Evolutionary conservation across 2,329 filamentous ascomycete species (phyloP).

Genomic region (Ophiocordyceps camponoti-floridani): DNA sequence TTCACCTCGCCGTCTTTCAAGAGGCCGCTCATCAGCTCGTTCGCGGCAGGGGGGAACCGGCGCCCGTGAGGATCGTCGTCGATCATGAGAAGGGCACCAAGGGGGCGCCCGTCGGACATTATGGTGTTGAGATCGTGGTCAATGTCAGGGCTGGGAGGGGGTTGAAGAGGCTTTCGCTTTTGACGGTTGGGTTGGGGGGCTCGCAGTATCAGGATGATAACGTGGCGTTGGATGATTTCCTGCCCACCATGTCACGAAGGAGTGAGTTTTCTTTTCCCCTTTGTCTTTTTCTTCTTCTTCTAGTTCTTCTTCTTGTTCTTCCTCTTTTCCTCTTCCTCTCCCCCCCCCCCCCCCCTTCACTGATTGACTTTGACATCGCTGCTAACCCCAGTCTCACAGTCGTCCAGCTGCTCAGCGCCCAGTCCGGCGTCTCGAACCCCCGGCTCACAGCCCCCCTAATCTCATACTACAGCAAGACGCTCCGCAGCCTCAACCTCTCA

Average conservation of each 20-base stretch:
- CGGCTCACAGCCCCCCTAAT: slow-evolving; percentile 50
- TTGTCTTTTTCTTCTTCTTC: neutral
- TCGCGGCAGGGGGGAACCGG: slow-evolving; percentile 48
- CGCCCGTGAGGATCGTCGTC: slow-evolving; percentile 53
- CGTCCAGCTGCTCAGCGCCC: slow-evolving; percentile 50
- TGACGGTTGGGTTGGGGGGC: slow-evolving; percentile 46
- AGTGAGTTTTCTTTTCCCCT: slow-evolving; percentile 25
- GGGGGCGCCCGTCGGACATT: slow-evolving; percentile 46
- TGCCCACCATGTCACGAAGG: slow-evolving; percentile 57
- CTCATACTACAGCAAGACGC: slow-evolving; percentile 58
- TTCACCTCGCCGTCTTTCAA: slow-evolving; percentile 55
- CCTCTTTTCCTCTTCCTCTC: neutral
- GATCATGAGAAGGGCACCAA: slow-evolving; percentile 51
- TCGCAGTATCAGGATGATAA: slow-evolving; percentile 52
- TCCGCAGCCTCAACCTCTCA: slow-evolving; percentile 50
- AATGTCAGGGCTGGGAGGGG: slow-evolving; percentile 37
- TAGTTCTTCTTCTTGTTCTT: neutral
- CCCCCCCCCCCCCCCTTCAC: neutral
- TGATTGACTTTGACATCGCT: neutral
- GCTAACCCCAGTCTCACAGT: slow-evolving; percentile 25
- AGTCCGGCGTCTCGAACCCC: slow-evolving; percentile 50
- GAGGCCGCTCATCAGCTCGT: slow-evolving; percentile 44
- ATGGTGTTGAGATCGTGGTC: slow-evolving; percentile 53
- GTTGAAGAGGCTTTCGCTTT: slow-evolving; percentile 28
- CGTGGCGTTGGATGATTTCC: slow-evolving; percentile 52